Base-by-base conservation (phyloP, 2,329 filamentous ascomycete species). In the Cladophialophora exuberans region DNA sequence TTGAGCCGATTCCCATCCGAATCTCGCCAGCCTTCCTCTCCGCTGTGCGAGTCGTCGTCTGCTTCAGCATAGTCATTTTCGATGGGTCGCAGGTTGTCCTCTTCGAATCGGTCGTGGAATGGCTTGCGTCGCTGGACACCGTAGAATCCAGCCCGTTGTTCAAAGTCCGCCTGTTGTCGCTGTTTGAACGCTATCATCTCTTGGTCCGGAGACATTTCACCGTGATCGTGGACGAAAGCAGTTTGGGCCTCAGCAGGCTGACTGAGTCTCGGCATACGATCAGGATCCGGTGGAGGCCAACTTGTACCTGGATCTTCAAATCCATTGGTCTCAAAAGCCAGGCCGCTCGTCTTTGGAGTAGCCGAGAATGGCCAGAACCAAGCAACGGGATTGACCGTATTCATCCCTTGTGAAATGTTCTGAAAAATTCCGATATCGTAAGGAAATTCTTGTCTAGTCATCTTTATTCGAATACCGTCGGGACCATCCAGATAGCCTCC, bases 391-490 rank as follows among this genome's bases (percentile, higher is more conserved):
- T 65, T 65, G 31, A 42, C 46, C 5, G 56, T 56, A 13, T 60
- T 82, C 83, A 87, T 85, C 15, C 79, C 80, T 55, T 81, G 79
- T 44, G 72, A 77, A 20, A 85, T 73, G 59, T 87, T 87, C 2
- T 71, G 64, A 73, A 76, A 84, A 48, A 87, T 80, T 4, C 83
- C 84, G 47, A 87, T 79, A 59, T 87, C 84, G 65, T 84, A 87
- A 0, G 84, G 84, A 60, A 85, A 87, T 59, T 87, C 84, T 60
- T 86, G 84, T 52, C 76, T 79, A 46, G 70, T 69, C 41, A 87
- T 82, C 10, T 71, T 73, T 6, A 86, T 64, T 57, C 74, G 74
- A 2, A 71, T 69, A 2, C 84, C 84, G 39, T 84, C 80, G 0
- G 83, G 82, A 0, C 77, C 81, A 30, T 82, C 74, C 0, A 87